Evolutionary conservation across 306 rosid species (phyloP).

Genomic region (Albizia julibrissin): DNA sequence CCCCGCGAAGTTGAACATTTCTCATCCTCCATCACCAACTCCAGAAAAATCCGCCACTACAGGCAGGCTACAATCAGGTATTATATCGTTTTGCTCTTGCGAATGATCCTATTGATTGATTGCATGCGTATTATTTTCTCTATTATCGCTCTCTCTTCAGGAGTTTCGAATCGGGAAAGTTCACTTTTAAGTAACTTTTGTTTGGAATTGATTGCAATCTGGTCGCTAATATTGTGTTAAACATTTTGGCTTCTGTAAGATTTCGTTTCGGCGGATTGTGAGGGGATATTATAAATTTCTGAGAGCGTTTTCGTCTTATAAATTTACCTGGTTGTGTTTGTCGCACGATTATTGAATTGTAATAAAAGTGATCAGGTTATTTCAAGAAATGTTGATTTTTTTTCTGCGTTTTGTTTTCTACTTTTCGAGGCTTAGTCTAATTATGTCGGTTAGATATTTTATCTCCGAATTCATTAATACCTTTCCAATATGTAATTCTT

Average conservation of each 20-base stretch:
- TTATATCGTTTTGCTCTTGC: neutral
- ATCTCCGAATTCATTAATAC: neutral
- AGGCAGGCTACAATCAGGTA: neutral
- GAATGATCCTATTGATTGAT: neutral
- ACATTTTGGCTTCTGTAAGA: neutral
- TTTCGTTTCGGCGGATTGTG: neutral
- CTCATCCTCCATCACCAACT: neutral
- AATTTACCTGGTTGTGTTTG: neutral
- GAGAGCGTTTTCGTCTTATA: neutral
- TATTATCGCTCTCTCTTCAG: too few species aligned
- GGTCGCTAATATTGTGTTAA: neutral
- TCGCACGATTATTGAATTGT: neutral
- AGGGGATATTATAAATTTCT: neutral
- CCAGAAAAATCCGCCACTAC: neutral
- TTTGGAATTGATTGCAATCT: neutral
- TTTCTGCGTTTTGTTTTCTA: neutral
- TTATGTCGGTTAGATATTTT: neutral
- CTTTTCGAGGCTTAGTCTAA: neutral
- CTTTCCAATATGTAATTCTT: neutral
- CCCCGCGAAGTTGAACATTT: neutral
- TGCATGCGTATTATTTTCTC: neutral
- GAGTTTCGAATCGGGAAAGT: neutral
- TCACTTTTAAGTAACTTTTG: neutral
- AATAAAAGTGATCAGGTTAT: neutral
- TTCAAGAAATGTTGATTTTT: neutral